phyloP scores from a whole-genome alignment of 2,329 filamentous ascomycete species.

The Aureobasidium sp. region DNA sequence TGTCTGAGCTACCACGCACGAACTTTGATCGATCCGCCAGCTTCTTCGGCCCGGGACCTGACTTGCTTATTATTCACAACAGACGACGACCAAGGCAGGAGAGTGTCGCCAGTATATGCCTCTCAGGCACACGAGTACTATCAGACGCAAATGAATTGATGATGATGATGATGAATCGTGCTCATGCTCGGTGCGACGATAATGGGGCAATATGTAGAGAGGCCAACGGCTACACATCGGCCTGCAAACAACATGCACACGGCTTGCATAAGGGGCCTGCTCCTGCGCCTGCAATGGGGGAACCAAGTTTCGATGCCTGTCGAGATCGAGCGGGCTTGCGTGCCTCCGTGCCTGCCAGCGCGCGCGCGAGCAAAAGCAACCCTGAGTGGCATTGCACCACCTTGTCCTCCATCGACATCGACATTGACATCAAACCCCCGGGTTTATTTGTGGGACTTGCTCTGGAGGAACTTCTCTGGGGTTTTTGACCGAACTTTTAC shows the following conservation, averaged over 20 bases:
- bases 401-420: neutral
- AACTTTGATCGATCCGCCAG: neutral
- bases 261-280: conserved; percentile 7
- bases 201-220: neutral
- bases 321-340: neutral
- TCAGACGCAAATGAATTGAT: neutral
- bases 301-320: neutral
- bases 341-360: neutral
- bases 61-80: neutral
- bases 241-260: neutral
- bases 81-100: neutral
- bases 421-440: neutral
- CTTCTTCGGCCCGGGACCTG: neutral
- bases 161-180: neutral
- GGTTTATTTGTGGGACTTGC: neutral
- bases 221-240: neutral
- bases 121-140: neutral
- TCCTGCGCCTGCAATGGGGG: neutral
- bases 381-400: neutral
- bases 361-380: neutral
- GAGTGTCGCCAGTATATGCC: neutral
- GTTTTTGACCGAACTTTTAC: neutral
- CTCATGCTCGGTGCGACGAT: neutral
- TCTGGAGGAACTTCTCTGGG: neutral
- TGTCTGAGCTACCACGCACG: neutral